Evolutionary conservation across 345 rosid species (phyloP).

Genomic region (Aegle marmelos): DNA sequence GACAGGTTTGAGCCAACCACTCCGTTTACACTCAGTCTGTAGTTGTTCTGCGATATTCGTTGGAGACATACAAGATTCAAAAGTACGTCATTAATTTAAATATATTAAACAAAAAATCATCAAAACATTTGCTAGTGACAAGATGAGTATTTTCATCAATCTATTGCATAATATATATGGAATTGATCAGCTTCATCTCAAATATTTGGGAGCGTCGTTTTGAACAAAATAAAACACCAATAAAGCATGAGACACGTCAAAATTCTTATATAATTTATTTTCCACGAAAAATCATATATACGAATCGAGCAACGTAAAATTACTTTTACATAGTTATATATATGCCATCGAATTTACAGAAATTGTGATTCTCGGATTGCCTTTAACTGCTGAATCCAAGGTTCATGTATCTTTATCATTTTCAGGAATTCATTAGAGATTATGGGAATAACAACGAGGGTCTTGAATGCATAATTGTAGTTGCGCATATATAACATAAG

Average conservation of each 20-base stretch:
- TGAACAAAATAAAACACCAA: neutral
- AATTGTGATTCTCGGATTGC: neutral
- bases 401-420: neutral
- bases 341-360: neutral
- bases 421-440: neutral
- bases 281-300: neutral
- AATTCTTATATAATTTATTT: neutral
- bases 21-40: slow-evolving; percentile 1
- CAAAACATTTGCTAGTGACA: neutral
- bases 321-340: neutral
- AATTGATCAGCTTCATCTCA: neutral
- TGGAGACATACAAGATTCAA: neutral
- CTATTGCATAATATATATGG: neutral
- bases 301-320: neutral
- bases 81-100: neutral
- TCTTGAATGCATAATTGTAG: neutral
- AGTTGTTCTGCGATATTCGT: slow-evolving; percentile 1
- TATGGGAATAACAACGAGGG: neutral
- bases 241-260: neutral
- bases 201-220: neutral
- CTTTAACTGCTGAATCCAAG: too few relatives aligned
- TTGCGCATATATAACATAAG: neutral
- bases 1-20: neutral
- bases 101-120: neutral
- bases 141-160: neutral